Base-by-base conservation (phyloP, 371 early-diverging fungal species). In the Mucor indicus region DNA sequence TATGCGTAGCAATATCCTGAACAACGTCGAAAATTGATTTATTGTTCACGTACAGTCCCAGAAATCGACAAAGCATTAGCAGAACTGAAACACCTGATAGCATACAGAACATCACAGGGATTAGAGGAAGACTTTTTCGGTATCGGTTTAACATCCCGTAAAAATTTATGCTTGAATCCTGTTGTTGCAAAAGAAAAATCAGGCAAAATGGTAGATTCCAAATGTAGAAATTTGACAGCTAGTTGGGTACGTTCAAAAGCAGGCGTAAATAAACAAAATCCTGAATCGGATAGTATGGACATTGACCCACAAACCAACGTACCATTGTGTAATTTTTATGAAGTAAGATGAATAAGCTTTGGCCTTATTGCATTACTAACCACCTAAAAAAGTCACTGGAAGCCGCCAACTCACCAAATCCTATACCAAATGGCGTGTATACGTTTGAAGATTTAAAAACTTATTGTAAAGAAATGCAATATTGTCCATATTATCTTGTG, bases 61-160 rank as follows among this genome's bases (percentile, higher is more conserved):
- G 99, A 99, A 70, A 96, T 99, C 55, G 99, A 99, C 60, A 99
- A 99, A 71, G 98, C 98, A 2, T 72, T 99, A 48, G 91, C 90
- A 20, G 99, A 99, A 76, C 78, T 99, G 56, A 89, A 95, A 60
- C 83, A 93, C 13, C 67, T 99, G 54, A 88, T 98, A 62, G 87
- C 75, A 25, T 99, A 94, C 69, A 77, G 99, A 42, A 50, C 55
- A 48, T 59, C 74, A 5, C 71, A 79, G 13, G 90, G 89, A 12
- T 30, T 77, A 11, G 74, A 89, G 9, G 89, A 93, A 23, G 70
- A 86, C 24, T 98, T 97, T 65, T 73, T 99, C 23, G 99, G 95
- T 1, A 59, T 99, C 7, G 99, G 99, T 1, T 71, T 99, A 53
- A 90, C 99, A 1, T 88, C 92, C 38, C 89, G 99, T 58, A 88